phyloP scores from a whole-genome alignment of 2,329 filamentous ascomycete genomes.

The Alternaria arbusti region DNA sequence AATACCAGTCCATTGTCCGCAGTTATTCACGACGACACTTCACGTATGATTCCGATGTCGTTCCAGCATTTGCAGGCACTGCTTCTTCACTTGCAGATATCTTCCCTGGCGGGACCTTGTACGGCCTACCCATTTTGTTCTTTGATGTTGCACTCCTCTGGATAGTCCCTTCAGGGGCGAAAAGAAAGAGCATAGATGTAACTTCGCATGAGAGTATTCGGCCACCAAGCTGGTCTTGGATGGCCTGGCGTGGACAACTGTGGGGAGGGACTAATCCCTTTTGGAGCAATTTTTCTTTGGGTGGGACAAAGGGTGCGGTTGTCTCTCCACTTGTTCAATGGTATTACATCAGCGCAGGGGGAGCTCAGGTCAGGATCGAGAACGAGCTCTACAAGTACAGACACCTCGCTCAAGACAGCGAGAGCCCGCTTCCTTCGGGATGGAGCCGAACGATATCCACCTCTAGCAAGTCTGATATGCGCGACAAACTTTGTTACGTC shows the following conservation, averaged over 20 bases:
- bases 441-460: neutral
- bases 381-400: no score
- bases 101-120: neutral
- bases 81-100: neutral
- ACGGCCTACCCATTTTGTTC: neutral
- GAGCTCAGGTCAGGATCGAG: no score
- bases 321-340: no score
- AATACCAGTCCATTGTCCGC: no score
- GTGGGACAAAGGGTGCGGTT: no score
- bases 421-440: neutral
- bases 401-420: neutral
- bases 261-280: no score
- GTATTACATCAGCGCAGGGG: no score
- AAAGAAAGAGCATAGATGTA: neutral
- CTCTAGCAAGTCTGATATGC: no score
- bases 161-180: no score
- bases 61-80: neutral
- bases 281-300: no score
- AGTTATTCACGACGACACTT: neutral
- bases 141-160: neutral
- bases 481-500: neutral
- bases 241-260: neutral
- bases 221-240: neutral
- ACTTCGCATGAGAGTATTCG: neutral
- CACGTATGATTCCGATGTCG: neutral